phyloP scores from a whole-genome alignment of 1,139 yeast species.

The Eremothecium gossypii region DNA sequence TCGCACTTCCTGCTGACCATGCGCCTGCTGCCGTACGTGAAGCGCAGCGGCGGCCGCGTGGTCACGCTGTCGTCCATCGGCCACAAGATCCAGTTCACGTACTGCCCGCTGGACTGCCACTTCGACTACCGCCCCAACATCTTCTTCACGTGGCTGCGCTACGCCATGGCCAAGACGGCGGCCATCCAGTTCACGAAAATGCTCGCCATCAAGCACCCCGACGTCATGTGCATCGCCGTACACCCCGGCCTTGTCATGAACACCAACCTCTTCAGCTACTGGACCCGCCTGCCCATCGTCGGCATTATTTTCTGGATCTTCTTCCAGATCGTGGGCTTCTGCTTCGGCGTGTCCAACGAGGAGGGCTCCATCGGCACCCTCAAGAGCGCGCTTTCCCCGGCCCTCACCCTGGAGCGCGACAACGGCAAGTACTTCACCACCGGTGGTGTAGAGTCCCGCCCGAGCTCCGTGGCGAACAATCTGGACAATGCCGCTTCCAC shows the following conservation, averaged over 20 bases:
- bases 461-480: constrained; percentile 52
- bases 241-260: constrained; percentile 85
- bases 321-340: constrained; percentile 56
- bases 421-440: constrained; percentile 63
- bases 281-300: constrained; percentile 68
- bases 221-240: constrained; percentile 54
- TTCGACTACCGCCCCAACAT: constrained; percentile 56
- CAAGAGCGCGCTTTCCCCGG: constrained; percentile 52
- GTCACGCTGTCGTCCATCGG: constrained; percentile 64
- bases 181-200: constrained; percentile 67
- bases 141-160: constrained; percentile 69
- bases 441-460: constrained; percentile 45
- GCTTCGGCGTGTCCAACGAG: constrained; percentile 64
- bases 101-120: constrained; percentile 42
- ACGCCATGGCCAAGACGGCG: constrained; percentile 71
- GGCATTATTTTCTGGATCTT: constrained; percentile 64
- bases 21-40: constrained; percentile 47
- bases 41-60: constrained; percentile 40
- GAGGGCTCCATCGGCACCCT: constrained; percentile 64
- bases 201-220: constrained; percentile 58
- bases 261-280: constrained; percentile 63
- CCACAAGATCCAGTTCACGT: constrained; percentile 47
- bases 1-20: constrained; percentile 68
- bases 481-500: constrained; percentile 57
- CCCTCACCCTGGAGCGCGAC: constrained; percentile 42